These are phyloP conservation scores for Kluyveromyces nonfermentans DNA, from an alignment of 805 yeast species.

Conservation along the genomic window DNA sequence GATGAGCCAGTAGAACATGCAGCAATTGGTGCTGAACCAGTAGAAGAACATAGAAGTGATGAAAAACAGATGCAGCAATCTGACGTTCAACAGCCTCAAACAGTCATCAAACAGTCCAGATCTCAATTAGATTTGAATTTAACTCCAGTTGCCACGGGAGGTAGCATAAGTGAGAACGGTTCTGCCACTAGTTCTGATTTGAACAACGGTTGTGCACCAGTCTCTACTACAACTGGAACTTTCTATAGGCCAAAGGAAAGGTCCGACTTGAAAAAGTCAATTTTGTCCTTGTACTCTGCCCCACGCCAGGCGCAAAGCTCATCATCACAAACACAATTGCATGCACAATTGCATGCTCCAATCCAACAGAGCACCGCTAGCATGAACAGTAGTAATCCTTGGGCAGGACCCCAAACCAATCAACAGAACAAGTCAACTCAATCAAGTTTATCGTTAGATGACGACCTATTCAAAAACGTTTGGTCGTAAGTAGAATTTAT, in stretches of 20 bases:
- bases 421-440: conserved; percentile 5
- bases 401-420: conserved; percentile 5
- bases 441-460: conserved; percentile 35
- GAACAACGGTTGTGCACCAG: conserved; percentile 8
- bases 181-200: conserved; percentile 8
- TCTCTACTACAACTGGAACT: conserved; percentile 6
- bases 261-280: conserved; percentile 87
- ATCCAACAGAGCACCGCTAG: conserved; percentile 5
- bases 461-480: conserved; percentile 58
- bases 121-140: conserved; percentile 8
- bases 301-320: conserved; percentile 21
- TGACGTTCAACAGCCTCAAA: conserved; percentile 1
- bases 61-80: no score
- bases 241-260: conserved; percentile 29
- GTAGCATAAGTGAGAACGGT: conserved; percentile 8
- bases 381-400: conserved; percentile 6
- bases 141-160: conserved; percentile 2
- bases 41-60: conserved; percentile 9
- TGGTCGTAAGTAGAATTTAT: conserved; percentile 38
- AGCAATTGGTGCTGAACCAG: neutral
- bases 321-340: conserved; percentile 11
- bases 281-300: conserved; percentile 75
- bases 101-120: conserved; percentile 1
- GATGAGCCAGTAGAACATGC: conserved; percentile 1
- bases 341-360: conserved; percentile 1